Conservation (phyloP, 1,284 basidiomycete genomes). For the Rhizopogon hawkerae region DNA sequence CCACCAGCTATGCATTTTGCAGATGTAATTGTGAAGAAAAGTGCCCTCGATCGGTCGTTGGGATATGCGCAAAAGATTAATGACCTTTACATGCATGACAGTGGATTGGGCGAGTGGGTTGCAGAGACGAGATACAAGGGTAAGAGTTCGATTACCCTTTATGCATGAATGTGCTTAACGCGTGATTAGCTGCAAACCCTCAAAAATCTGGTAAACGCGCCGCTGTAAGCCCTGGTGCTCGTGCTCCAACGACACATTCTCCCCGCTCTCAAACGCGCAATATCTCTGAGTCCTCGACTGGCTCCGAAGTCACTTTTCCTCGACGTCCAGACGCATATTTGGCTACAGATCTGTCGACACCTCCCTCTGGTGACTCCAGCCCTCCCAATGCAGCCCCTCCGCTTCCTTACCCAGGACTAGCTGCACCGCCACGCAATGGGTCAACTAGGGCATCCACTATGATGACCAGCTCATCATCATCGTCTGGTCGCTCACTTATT, state of each 20-base stretch:
- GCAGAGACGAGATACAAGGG: slow-evolving; percentile 46
- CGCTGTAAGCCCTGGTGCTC: slow-evolving; percentile 17
- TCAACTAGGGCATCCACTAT: slow-evolving; percentile 23
- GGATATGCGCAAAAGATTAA: slow-evolving; percentile 81
- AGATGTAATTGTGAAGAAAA: slow-evolving; percentile 57
- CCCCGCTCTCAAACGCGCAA: slow-evolving; percentile 47
- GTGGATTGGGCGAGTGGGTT: slow-evolving; percentile 75
- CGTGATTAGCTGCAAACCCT: slow-evolving; percentile 21
- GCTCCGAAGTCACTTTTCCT: slow-evolving; percentile 72
- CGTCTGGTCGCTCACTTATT: slow-evolving; percentile 23
- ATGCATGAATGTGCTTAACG: slow-evolving; percentile 9
- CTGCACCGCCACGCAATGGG: slow-evolving; percentile 23
- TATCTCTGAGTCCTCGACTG: slow-evolving; percentile 59
- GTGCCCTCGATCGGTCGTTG: slow-evolving; percentile 62
- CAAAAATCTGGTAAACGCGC: slow-evolving; percentile 21
- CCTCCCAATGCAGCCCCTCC: slow-evolving; percentile 49
- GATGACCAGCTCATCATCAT: slow-evolving; percentile 28
- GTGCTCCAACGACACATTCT: slow-evolving; percentile 25
- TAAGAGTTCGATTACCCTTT: slow-evolving; percentile 21
- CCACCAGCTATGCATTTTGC: slow-evolving; percentile 70
- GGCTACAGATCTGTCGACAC: slow-evolving; percentile 62
- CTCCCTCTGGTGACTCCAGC: slow-evolving; percentile 36
- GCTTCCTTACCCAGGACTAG: slow-evolving; percentile 70
- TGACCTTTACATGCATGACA: slow-evolving; percentile 69
- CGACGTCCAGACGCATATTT: slow-evolving; percentile 64